Evolutionary conservation across 2,329 filamentous ascomycete genomes (phyloP).

Genomic region (Penicillium corylophilum): DNA sequence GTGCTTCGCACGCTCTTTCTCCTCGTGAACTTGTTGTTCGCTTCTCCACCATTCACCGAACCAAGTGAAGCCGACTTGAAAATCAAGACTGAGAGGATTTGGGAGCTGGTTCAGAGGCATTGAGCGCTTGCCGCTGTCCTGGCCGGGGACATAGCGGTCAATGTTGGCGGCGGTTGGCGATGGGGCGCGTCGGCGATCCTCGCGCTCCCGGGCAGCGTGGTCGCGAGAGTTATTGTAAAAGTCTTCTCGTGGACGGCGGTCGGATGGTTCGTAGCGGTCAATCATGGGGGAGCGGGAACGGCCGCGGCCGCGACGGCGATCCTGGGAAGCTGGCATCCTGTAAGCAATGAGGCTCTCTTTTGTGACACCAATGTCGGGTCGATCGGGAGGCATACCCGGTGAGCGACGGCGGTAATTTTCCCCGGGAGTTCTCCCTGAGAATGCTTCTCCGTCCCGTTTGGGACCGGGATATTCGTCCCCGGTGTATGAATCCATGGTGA

Average conservation of each 20-base stretch:
- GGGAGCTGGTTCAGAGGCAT: constrained; percentile 58
- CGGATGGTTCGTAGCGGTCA: constrained; percentile 63
- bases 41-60: constrained; percentile 68
- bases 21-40: constrained; percentile 63
- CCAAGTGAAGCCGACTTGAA: constrained; percentile 66
- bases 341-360: not conserved
- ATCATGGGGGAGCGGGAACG: constrained; percentile 64
- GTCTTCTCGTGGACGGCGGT: constrained; percentile 56
- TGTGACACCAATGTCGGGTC: not conserved
- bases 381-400: constrained; percentile 40
- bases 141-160: constrained; percentile 65
- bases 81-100: constrained; percentile 63
- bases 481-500: constrained; percentile 49
- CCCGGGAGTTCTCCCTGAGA: constrained; percentile 31
- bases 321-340: constrained; percentile 35
- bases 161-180: constrained; percentile 60
- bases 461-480: constrained; percentile 47
- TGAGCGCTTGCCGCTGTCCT: constrained; percentile 55
- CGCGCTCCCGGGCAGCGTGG: constrained; percentile 51
- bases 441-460: constrained; percentile 42
- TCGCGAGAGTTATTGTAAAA: constrained; percentile 51
- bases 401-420: constrained; percentile 49
- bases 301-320: constrained; percentile 46
- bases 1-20: constrained; percentile 61
- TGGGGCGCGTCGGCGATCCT: constrained; percentile 57